Conservation (phyloP, 805 yeast genomes). For the Komagataella mondaviorum region DNA sequence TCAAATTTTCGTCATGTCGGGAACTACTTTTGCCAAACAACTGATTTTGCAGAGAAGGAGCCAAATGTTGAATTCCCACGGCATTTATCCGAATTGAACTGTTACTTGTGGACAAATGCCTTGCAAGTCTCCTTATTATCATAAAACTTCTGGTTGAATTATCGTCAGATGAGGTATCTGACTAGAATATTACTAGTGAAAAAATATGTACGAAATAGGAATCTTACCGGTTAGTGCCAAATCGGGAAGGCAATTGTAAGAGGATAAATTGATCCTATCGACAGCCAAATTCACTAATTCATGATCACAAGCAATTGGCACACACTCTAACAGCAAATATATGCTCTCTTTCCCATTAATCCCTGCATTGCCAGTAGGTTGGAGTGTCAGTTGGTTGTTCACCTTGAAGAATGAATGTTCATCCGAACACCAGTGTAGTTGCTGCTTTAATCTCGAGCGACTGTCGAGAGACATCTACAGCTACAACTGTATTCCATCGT, state of each 20-base stretch:
- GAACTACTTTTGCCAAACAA: conserved; percentile 34
- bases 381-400: background rate
- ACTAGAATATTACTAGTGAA: background rate
- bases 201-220: background rate
- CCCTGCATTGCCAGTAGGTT: too few relatives aligned
- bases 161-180: background rate
- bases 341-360: too few relatives aligned
- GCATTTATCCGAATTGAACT: conserved; percentile 45
- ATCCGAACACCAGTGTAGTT: background rate
- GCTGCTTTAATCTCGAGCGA: background rate
- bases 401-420: background rate
- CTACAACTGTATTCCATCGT: background rate
- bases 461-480: background rate
- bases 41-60: conserved; percentile 42
- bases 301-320: too few relatives aligned
- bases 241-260: background rate
- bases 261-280: background rate
- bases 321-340: too few relatives aligned
- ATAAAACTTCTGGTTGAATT: background rate
- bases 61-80: conserved; percentile 70
- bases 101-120: background rate
- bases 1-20: conserved; percentile 19
- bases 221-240: background rate
- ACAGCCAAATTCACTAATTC: too few relatives aligned
- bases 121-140: background rate